Evolutionary conservation across 805 yeast genomes (phyloP), one percentile per base, ranked within the genome.

Genomic region (Lipomyces spencermartinsiae): DNA sequence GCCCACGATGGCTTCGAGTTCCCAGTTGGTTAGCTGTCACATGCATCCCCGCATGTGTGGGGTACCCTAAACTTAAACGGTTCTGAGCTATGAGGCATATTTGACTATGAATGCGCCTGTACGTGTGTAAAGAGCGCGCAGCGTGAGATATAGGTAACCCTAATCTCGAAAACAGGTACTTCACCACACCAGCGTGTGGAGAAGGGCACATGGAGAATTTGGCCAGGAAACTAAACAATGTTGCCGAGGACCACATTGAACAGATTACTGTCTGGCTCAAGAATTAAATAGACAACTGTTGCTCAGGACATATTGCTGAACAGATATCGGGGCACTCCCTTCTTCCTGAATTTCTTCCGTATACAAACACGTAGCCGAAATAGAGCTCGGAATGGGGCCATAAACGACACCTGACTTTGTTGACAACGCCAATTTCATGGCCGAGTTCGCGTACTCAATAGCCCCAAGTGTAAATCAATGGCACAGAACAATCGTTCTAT

Each of bases 31-130:
- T 31, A 1, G 56, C 34, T 53, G 56, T 53, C 56, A 53, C 56
- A 53, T 53, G 56, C 56, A 16, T 53, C 56, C 56, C 56, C 56
- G 56, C 56, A 53, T 25, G 33, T 16, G 29, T 25, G 29, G 29
- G n/a, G n/a, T n/a, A n/a, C n/a, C n/a, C n/a, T n/a, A n/a, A n/a
- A n/a, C n/a, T n/a, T n/a, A n/a, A n/a, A n/a, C n/a, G n/a, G n/a
- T n/a, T n/a, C n/a, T n/a, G n/a, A 43, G 22, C 19, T 43, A 37
- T 37, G 16, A 16, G 49, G 22, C 49, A 43, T 43, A 43, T 12
- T 16, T 16, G 49, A 3, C 10, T 19, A 16, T 16, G 22, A 19
- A 16, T 6, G n/a, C 6, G 22, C 22, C 16, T n/a, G 16, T 43
- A 43, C 22, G 22, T 43, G 22, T 43, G 49, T 22, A 43, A 43